phyloP scores from a whole-genome alignment of 1,139 yeast genomes.

The Nematodospora anomalae region DNA sequence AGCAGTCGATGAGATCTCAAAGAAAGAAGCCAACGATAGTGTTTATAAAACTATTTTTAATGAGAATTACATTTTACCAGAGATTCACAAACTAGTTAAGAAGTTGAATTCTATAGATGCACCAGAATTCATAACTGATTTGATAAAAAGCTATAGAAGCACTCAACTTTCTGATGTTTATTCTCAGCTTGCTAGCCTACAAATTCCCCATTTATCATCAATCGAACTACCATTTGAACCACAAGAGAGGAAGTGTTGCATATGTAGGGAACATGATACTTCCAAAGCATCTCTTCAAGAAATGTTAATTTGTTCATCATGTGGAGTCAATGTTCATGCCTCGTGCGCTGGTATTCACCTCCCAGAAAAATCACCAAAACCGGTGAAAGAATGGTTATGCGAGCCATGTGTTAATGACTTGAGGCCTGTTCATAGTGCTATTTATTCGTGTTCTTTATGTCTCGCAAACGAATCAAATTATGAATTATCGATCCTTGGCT shows the following conservation, averaged over 20 bases:
- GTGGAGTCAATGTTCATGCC: constrained; percentile 73
- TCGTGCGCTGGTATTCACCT: constrained; percentile 62
- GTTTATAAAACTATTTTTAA: constrained; percentile 21
- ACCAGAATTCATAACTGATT: constrained; percentile 4
- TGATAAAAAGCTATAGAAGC: constrained; percentile 18
- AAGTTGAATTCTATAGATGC: constrained; percentile 13
- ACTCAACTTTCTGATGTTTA: constrained; percentile 21
- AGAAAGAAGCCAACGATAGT: constrained; percentile 6
- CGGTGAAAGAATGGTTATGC: constrained; percentile 67
- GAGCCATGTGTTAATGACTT: constrained; percentile 77
- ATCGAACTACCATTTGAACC: constrained; percentile 14
- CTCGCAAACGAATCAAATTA: constrained; percentile 51
- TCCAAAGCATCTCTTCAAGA: constrained; percentile 21
- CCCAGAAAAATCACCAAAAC: constrained; percentile 23
- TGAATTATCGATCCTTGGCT: constrained; percentile 46
- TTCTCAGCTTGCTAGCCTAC: constrained; percentile 6
- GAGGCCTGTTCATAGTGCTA: constrained; percentile 57
- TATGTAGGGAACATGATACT: constrained; percentile 51
- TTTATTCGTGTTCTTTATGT: constrained; percentile 70
- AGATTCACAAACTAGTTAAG: constrained; percentile 14
- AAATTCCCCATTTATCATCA: constrained; percentile 12
- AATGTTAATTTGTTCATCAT: constrained; percentile 58
- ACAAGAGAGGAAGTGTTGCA: constrained; percentile 48
- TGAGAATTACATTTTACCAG: constrained; percentile 21
- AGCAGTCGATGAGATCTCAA: constrained; percentile 3